Conservation (phyloP, 768 basidiomycete genomes). For the Lyophyllum decastes region DNA sequence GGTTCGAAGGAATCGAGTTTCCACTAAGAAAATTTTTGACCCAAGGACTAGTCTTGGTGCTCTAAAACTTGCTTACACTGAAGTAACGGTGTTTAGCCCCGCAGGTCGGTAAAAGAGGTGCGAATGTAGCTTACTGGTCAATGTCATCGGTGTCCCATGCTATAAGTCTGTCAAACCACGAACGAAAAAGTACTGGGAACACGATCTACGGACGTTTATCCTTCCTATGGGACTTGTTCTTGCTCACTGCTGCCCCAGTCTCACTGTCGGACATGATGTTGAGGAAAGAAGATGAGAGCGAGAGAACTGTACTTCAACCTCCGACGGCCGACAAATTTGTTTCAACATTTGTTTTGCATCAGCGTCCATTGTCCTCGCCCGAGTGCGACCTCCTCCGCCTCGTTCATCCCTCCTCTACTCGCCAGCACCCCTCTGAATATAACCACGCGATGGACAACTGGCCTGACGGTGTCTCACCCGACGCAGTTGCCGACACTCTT, state of each 20-base stretch:
- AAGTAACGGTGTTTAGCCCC: conserved; percentile 6
- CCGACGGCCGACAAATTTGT: conserved; percentile 11
- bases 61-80: conserved; percentile 42
- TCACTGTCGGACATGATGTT: conserved; percentile 45
- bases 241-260: conserved; percentile 52
- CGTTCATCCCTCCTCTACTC: conserved; percentile 6
- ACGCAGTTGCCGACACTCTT: conserved; percentile 31
- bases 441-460: conserved; percentile 48
- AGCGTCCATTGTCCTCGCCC: conserved; percentile 1
- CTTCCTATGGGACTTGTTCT: conserved; percentile 90
- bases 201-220: conserved; percentile 78
- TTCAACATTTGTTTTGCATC: conserved; percentile 9
- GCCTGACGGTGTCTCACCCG: conserved; percentile 33
- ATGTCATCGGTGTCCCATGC: conserved; percentile 99
- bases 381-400: conserved; percentile 1
- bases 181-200: conserved; percentile 1
- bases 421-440: conserved; percentile 6
- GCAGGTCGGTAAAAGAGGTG: not conserved
- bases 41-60: not conserved
- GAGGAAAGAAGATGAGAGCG: conserved; percentile 7
- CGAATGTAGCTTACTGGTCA: conserved; percentile 75
- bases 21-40: conserved; percentile 56
- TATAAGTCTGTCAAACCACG: conserved; percentile 31
- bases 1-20: conserved; percentile 80
- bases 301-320: not conserved